These are phyloP conservation scores for Neckera pumila DNA, from an alignment of 225 moss, liverwort and hornwort genomes.

Conservation along the genomic window DNA sequence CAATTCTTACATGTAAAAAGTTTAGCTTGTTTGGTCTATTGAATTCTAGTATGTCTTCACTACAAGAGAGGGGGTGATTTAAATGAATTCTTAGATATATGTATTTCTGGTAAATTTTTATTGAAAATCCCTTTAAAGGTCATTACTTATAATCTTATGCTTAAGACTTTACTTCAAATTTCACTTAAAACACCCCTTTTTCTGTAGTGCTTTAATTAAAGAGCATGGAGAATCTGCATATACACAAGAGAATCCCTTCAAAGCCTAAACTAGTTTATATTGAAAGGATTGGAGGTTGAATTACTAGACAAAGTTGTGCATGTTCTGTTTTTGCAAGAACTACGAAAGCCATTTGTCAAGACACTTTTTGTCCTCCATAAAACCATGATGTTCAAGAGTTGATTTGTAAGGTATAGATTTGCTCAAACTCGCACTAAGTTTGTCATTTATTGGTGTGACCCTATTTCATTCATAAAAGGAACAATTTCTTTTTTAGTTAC, in stretches of 20 bases:
- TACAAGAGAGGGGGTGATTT: too few species aligned
- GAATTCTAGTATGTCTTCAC: too few species aligned
- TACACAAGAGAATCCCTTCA: too few species aligned
- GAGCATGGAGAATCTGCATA: too few species aligned
- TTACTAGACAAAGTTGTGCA: not conserved
- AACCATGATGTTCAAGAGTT: not conserved
- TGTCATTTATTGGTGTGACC: not conserved
- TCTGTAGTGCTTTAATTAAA: too few species aligned
- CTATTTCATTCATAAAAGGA: fast-evolving
- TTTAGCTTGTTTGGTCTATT: too few species aligned
- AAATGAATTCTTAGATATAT: too few species aligned
- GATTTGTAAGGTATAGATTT: not conserved
- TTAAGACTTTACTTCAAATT: too few species aligned
- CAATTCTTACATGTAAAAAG: not conserved
- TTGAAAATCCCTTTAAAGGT: too few species aligned
- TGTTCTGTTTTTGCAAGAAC: not conserved
- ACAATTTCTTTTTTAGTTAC: not conserved
- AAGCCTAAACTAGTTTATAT: fast-evolving
- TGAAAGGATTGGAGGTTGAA: not conserved
- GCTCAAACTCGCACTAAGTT: not conserved
- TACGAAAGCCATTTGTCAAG: not conserved
- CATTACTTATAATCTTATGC: too few species aligned
- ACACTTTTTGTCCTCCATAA: not conserved
- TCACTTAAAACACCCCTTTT: too few species aligned
- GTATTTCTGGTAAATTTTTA: too few species aligned